phyloP scores from a whole-genome alignment of 2,329 filamentous ascomycete genomes.

The Colletotrichum tabaci region DNA sequence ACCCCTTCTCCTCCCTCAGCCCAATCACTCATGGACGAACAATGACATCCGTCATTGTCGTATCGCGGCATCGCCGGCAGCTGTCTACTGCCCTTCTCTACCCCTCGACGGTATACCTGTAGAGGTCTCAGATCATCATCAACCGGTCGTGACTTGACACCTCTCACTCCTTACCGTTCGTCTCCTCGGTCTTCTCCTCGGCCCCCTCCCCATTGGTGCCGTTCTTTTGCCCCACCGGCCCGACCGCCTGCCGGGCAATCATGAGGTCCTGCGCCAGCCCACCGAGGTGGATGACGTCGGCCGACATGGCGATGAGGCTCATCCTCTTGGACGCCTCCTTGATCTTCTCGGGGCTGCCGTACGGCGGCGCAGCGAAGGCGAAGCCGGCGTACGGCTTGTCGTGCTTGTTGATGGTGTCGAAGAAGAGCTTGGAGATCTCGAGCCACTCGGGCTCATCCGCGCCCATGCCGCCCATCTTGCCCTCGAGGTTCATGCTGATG shows the following conservation, averaged over 20 bases:
- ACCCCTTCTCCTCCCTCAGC: background rate
- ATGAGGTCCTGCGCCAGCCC: conserved; percentile 45
- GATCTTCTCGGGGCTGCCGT: conserved; percentile 45
- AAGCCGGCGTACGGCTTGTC: conserved; percentile 59
- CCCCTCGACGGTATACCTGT: conserved; percentile 18
- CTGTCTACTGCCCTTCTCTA: background rate
- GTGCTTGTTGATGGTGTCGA: conserved; percentile 60
- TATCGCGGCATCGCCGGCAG: background rate
- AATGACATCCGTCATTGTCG: background rate
- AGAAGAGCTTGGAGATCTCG: conserved; percentile 55
- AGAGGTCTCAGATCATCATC: background rate
- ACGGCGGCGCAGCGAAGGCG: conserved; percentile 47
- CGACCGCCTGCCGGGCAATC: conserved; percentile 14
- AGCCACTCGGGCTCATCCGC: conserved; percentile 59
- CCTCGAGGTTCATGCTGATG: conserved; percentile 60
- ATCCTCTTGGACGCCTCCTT: conserved; percentile 47
- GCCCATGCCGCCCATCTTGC: conserved; percentile 49
- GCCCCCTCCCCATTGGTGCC: conserved; percentile 4
- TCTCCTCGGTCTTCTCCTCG: background rate
- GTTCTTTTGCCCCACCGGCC: conserved; percentile 23
- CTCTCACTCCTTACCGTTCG: conserved; percentile 22
- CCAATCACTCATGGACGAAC: background rate
- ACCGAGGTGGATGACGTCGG: conserved; percentile 46
- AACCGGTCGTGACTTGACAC: background rate
- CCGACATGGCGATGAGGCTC: conserved; percentile 45